Evolutionary conservation across 2,329 filamentous ascomycete species (phyloP), one percentile per base, ranked within the genome.

Genomic region (Fusarium begoniae): DNA sequence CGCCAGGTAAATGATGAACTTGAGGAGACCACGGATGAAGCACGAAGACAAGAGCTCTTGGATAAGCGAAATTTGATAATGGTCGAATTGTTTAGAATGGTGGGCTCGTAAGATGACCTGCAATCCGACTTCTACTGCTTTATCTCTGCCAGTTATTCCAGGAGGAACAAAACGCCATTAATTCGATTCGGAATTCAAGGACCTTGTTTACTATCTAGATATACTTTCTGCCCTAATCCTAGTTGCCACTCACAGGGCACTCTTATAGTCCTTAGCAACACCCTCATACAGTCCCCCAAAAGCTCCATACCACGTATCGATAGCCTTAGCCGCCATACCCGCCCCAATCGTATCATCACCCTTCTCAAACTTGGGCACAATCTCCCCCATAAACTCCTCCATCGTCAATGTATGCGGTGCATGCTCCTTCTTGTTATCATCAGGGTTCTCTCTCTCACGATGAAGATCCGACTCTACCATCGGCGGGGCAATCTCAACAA

Each of bases 371-470:
- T 84, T 85, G 51, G 76, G 75, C 2, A 79, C 71, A 4, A 89
- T 80, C 58, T 87, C 84, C 10, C 83, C 79, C 80, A 89, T 87
- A 69, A 90, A 90, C 78, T 90, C 88, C 1, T 87, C 85, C 8
- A 90, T 78, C 2, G 79, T 83, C 77, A 91, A 72, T 0, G 77
- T 64, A 15, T 60, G 66, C 4, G 69, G 72, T 43, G 87, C 88
- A n/a, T 88, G 86, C 11, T 85, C 80, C 80, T 90, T 90, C 80
- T 89, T 90, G 63, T 90, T 90, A 69, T 90, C 87, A 70, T 90
- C 84, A 3, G 88, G 88, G 73, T 90, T 83, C 51, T 84, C 81
- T 35, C 88, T 80, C 72, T 91, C 88, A 0, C 88, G 82, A 77
- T 90, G 88, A 43, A 90, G 74, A 71, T 89, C 86, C 8, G 88